These are phyloP conservation scores for Tritrichomonas foetus DNA, from an alignment of 208 protist genomes.

Conservation along the genomic window DNA sequence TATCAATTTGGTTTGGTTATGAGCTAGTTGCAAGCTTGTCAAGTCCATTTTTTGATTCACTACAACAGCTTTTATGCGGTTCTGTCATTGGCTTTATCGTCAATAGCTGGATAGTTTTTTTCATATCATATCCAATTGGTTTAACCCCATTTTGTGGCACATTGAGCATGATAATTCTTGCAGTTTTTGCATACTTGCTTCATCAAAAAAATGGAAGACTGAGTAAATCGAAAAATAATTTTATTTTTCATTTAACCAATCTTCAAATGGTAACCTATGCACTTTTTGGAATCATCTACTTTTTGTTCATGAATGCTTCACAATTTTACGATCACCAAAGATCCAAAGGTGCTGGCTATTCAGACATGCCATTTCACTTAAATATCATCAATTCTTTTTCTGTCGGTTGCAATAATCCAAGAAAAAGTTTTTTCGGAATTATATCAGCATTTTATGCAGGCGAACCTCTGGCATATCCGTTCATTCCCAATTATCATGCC, in stretches of 20 bases:
- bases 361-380: background rate
- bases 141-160: background rate
- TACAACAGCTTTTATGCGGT: background rate
- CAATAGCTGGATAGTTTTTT: background rate
- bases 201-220: background rate
- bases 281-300: background rate
- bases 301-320: background rate
- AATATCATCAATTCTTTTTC: slow-evolving; percentile 7
- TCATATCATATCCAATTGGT: background rate
- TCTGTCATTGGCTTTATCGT: background rate
- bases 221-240: background rate
- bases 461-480: background rate
- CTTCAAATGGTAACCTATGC: background rate
- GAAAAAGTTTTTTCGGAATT: background rate
- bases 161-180: background rate
- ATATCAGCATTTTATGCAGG: background rate
- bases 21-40: background rate
- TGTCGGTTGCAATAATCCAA: background rate
- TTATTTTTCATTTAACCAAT: background rate
- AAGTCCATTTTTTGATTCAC: background rate
- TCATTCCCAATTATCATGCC: background rate
- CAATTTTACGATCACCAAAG: background rate
- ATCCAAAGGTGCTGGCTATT: background rate
- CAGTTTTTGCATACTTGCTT: background rate
- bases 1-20: background rate